Evolutionary conservation across 345 rosid species (phyloP).

Genomic region (Physaria fendleri): DNA sequence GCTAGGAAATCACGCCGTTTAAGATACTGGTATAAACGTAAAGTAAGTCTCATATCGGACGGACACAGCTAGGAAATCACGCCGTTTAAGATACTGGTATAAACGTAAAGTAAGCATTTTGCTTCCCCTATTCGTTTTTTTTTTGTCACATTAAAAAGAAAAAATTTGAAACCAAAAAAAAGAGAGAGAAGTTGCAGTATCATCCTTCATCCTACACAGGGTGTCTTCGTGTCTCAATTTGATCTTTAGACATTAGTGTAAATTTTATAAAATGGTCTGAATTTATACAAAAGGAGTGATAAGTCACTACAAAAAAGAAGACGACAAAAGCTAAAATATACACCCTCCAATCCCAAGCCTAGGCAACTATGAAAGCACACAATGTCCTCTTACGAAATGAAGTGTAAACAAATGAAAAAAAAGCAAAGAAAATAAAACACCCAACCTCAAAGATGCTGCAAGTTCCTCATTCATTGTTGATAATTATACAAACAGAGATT

Average conservation of each 20-base stretch:
- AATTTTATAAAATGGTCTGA: too few species aligned
- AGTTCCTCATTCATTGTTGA: constrained; percentile 14
- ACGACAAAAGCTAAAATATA: too few species aligned
- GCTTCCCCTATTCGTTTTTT: background rate
- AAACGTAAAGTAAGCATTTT: constrained; percentile 5
- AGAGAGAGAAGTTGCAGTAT: too few species aligned
- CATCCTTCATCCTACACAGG: too few species aligned
- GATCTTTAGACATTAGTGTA: too few species aligned
- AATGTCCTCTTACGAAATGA: constrained; percentile 8
- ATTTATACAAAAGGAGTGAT: background rate
- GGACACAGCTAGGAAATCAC: constrained; percentile 53
- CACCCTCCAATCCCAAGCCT: too few species aligned
- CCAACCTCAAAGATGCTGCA: constrained; percentile 23
- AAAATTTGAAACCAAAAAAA: background rate
- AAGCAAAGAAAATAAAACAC: background rate
- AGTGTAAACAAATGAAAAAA: constrained; percentile 6
- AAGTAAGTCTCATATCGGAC: too few species aligned
- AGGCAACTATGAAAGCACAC: too few species aligned
- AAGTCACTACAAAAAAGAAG: too few species aligned
- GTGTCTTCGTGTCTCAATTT: too few species aligned
- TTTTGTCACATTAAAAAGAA: background rate
- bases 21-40: too few species aligned
- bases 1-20: constrained; percentile 32
- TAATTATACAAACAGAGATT: constrained; percentile 14
- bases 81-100: constrained; percentile 2